Evolutionary conservation across 352 stramenopile genomes (phyloP).

Genomic region (Phytophthora boehmeriae): DNA sequence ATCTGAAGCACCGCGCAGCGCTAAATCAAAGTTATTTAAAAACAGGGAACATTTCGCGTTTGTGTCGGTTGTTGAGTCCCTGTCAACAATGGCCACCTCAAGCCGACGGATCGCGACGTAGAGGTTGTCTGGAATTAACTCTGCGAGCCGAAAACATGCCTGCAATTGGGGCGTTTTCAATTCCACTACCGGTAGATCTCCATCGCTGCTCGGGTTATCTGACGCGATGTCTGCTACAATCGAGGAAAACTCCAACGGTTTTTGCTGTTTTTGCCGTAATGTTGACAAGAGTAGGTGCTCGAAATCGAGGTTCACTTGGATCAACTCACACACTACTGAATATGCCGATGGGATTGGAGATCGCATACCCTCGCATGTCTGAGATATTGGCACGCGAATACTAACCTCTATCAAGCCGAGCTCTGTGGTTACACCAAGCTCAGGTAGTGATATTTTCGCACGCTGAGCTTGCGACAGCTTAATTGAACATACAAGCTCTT

Average conservation of each 20-base stretch:
- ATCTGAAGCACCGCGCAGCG: conserved; percentile 8
- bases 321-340: conserved; percentile 22
- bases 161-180: background rate
- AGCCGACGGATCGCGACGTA: conserved; percentile 13
- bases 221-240: background rate
- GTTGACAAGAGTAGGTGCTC: conserved; percentile 14
- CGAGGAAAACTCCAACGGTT: no score
- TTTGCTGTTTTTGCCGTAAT: conserved; percentile 10
- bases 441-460: conserved; percentile 14
- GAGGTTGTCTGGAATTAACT: conserved; percentile 20
- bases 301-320: conserved; percentile 26
- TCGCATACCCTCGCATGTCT: conserved; percentile 11
- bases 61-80: background rate
- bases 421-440: conserved; percentile 9
- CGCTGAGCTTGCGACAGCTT: conserved; percentile 20
- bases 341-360: conserved; percentile 27
- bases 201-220: background rate
- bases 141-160: conserved; percentile 17
- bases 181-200: background rate
- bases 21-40: conserved; percentile 12
- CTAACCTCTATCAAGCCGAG: conserved; percentile 36
- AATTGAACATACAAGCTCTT: conserved; percentile 24
- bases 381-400: conserved; percentile 30
- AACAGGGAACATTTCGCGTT: conserved; percentile 13
- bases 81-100: conserved; percentile 25